Percentiles rank a stretch among this genome's conserved stretches.
These are phyloP conservation scores for cucumber (Cucumis sativus) DNA, from an alignment of 306 rosid genomes.

Conservation along the genomic window DNA sequence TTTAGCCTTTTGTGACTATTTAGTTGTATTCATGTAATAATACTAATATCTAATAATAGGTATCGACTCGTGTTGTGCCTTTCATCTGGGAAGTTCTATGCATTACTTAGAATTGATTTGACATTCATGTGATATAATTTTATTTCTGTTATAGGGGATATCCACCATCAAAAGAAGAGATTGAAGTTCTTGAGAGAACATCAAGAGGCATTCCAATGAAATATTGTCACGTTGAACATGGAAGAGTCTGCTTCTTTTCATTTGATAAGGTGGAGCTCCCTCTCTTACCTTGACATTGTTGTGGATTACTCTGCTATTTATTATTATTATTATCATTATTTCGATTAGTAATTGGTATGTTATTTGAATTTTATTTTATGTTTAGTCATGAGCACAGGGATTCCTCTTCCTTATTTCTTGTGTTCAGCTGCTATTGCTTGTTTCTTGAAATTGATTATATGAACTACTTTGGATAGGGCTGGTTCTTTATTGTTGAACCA, in stretches of 20 bases:
- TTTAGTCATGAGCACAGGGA: background rate
- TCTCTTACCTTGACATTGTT: slow-evolving; percentile 33
- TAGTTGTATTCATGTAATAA: background rate
- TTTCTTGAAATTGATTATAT: too few relatives aligned
- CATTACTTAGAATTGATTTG: background rate
- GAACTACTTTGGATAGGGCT: too few relatives aligned
- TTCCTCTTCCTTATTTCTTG: too few relatives aligned
- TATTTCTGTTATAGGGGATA: slow-evolving; percentile 29
- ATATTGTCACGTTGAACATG: slow-evolving; percentile 49
- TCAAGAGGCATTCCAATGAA: slow-evolving; percentile 47
- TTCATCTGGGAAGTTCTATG: background rate
- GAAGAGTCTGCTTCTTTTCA: slow-evolving; percentile 60
- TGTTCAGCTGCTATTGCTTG: too few relatives aligned
- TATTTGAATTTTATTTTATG: background rate
- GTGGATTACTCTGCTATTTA: background rate
- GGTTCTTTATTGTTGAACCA: too few relatives aligned
- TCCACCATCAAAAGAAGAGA: slow-evolving; percentile 45
- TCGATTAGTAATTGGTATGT: background rate
- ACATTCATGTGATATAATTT: background rate
- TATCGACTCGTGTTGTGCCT: background rate
- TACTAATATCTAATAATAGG: background rate
- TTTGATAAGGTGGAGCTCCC: slow-evolving; percentile 56
- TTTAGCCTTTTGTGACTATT: background rate
- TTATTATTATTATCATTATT: background rate
- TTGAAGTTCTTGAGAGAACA: slow-evolving; percentile 41